Conservation (phyloP, 2,329 filamentous ascomycete species). For the Lecanicillium sp. region DNA sequence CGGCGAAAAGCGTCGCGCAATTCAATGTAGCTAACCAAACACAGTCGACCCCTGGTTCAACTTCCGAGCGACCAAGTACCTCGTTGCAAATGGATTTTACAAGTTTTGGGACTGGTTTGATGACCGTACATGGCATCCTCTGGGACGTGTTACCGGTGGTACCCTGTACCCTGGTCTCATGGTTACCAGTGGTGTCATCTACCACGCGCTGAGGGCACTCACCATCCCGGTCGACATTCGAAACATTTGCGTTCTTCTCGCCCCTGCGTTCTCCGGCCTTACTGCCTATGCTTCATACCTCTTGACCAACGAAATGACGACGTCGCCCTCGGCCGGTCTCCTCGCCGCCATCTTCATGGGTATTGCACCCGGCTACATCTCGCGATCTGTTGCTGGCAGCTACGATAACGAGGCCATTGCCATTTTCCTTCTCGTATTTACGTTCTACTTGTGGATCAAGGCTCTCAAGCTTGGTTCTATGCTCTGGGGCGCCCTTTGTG, state of each 20-base stretch:
- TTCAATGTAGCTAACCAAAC: constrained; percentile 16
- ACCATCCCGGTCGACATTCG: constrained; percentile 94
- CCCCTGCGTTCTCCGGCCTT: constrained; percentile 87
- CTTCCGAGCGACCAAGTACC: constrained; percentile 95
- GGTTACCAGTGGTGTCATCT: constrained; percentile 97
- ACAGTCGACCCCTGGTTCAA: constrained; percentile 99
- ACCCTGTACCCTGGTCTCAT: constrained; percentile 98
- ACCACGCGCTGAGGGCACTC: constrained; percentile 82
- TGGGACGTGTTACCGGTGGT: constrained; percentile 94
- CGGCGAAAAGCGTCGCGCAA: neutral
- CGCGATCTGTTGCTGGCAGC: constrained; percentile 91
- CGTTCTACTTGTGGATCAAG: constrained; percentile 99
- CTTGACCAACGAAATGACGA: constrained; percentile 93
- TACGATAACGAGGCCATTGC: constrained; percentile 99
- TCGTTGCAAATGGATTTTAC: constrained; percentile 95
- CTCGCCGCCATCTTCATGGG: constrained; percentile 95
- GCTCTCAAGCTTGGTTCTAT: constrained; percentile 93
- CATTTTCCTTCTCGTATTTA: constrained; percentile 97
- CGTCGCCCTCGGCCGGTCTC: constrained; percentile 89
- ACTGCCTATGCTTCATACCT: constrained; percentile 92
- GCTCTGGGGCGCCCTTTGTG: constrained; percentile 91
- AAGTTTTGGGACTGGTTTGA: constrained; percentile 99
- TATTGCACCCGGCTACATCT: constrained; percentile 95
- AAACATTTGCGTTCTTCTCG: constrained; percentile 96
- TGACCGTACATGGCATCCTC: constrained; percentile 98